A percentile compares a stretch with the other conserved stretches of the same genome.
phyloP scores from a whole-genome alignment of 2,329 filamentous ascomycete species.

The Pleomassaria siparia region DNA sequence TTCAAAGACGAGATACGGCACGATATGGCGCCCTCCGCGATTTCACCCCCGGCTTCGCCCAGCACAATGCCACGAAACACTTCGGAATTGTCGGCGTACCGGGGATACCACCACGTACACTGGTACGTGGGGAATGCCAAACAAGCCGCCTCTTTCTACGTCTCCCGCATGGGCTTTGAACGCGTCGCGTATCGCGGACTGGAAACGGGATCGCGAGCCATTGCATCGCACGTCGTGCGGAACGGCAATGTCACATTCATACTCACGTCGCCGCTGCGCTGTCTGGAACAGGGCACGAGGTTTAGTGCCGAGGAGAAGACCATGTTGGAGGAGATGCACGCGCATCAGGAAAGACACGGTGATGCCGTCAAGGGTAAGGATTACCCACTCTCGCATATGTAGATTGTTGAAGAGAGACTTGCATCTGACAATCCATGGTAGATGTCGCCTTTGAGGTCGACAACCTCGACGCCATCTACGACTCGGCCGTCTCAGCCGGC shows the following conservation, averaged over 20 bases:
- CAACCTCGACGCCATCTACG: slow-evolving; percentile 78
- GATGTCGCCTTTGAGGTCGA: slow-evolving; percentile 96
- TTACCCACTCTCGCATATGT: no score
- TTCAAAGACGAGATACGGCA: no score
- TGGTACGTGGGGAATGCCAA: slow-evolving; percentile 98
- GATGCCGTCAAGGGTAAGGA: slow-evolving; percentile 74
- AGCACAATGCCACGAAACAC: slow-evolving; percentile 27
- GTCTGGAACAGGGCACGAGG: slow-evolving; percentile 32
- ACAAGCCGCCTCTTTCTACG: slow-evolving; percentile 88
- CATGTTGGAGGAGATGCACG: slow-evolving; percentile 73
- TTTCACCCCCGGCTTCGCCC: slow-evolving; percentile 48
- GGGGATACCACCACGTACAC: slow-evolving; percentile 87
- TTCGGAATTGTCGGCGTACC: slow-evolving; percentile 58
- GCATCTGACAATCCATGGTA: slow-evolving; percentile 15
- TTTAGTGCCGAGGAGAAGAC: slow-evolving; percentile 59
- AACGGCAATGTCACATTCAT: slow-evolving; percentile 80
- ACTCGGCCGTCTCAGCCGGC: slow-evolving; percentile 67
- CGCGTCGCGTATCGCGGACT: slow-evolving; percentile 82
- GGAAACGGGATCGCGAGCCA: slow-evolving; percentile 79
- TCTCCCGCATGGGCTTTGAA: slow-evolving; percentile 81
- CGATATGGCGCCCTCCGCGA: slow-evolving; percentile 40
- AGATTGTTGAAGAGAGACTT: not conserved
- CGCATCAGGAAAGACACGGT: slow-evolving; percentile 82
- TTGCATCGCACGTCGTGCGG: slow-evolving; percentile 80
- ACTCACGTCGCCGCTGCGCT: slow-evolving; percentile 76